Conservation (phyloP, 441 rosid species). For the Breynia disticha region DNA sequence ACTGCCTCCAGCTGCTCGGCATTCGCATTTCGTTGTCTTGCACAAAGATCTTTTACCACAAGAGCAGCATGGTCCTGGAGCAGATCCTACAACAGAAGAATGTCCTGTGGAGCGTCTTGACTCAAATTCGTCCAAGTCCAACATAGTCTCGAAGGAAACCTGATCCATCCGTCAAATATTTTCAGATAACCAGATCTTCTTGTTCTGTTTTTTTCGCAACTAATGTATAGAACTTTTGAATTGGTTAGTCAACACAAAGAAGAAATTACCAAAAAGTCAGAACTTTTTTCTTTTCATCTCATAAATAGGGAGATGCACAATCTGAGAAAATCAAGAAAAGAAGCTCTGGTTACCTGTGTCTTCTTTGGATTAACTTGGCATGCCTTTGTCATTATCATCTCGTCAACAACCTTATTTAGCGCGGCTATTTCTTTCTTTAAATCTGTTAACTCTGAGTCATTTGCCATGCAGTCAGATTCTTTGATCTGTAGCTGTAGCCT, state of each 20-base stretch:
- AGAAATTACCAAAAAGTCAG: background rate
- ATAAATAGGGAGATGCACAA: background rate
- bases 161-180: slow-evolving; percentile 29
- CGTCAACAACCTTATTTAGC: slow-evolving; percentile 50
- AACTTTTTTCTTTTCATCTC: background rate
- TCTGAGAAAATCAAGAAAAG: slow-evolving; percentile 3
- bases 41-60: slow-evolving; percentile 70
- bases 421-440: slow-evolving; percentile 57
- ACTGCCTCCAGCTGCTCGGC: slow-evolving; percentile 48
- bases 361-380: slow-evolving; percentile 25
- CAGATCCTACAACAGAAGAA: background rate
- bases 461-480: slow-evolving; percentile 33
- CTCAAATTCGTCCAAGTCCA: slow-evolving; percentile 20
- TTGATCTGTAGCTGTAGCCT: slow-evolving; percentile 35
- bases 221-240: background rate
- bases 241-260: background rate
- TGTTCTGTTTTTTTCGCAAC: background rate
- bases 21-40: slow-evolving; percentile 66
- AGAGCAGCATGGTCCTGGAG: slow-evolving; percentile 42
- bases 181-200: slow-evolving; percentile 9
- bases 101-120: slow-evolving; percentile 27
- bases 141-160: slow-evolving; percentile 29
- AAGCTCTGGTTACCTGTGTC: slow-evolving; percentile 32
- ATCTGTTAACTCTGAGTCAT: slow-evolving; percentile 62
- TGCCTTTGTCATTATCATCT: slow-evolving; percentile 42